phyloP scores from a whole-genome alignment of 441 rosid species.

The Melastoma candidum region DNA sequence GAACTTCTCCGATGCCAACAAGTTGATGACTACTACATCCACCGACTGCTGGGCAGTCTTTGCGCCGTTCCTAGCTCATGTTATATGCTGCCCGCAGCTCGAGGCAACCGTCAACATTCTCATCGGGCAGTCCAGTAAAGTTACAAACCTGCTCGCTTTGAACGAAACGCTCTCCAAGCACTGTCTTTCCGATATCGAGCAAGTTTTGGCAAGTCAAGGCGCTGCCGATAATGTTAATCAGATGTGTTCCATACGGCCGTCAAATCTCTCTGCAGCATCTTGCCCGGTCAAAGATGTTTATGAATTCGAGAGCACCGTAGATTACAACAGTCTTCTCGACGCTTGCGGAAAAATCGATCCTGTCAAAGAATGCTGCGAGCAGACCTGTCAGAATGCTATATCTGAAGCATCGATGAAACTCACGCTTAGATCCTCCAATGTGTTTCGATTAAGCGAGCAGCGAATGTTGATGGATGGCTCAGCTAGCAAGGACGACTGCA shows the following conservation, averaged over 20 bases:
- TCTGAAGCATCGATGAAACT: constrained; percentile 63
- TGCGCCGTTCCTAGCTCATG: constrained; percentile 81
- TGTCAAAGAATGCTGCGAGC: constrained; percentile 83
- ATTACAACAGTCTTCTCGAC: constrained; percentile 58
- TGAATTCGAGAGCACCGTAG: constrained; percentile 58
- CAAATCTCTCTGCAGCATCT: constrained; percentile 70
- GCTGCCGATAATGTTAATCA: constrained; percentile 42
- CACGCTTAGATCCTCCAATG: constrained; percentile 47
- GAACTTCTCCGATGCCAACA: constrained; percentile 61
- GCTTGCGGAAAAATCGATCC: constrained; percentile 74
- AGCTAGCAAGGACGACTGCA: constrained; percentile 57
- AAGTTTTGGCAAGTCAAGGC: constrained; percentile 67
- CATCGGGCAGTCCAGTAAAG: constrained; percentile 66
- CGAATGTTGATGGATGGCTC: constrained; percentile 43
- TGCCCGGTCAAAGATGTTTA: constrained; percentile 67
- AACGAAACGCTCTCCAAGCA: constrained; percentile 52
- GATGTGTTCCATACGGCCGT: constrained; percentile 48
- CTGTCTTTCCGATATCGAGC: constrained; percentile 77
- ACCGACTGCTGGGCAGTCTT: constrained; percentile 65
- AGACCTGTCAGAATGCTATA: constrained; percentile 72
- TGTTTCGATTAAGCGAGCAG: constrained; percentile 23
- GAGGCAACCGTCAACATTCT: constrained; percentile 66
- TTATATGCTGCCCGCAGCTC: constrained; percentile 92
- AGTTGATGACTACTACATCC: constrained; percentile 67
- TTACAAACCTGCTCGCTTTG: constrained; percentile 54